These are phyloP conservation scores for Alternaria gansuensis DNA, from an alignment of 2,329 filamentous ascomycete genomes.

Conservation along the genomic window DNA sequence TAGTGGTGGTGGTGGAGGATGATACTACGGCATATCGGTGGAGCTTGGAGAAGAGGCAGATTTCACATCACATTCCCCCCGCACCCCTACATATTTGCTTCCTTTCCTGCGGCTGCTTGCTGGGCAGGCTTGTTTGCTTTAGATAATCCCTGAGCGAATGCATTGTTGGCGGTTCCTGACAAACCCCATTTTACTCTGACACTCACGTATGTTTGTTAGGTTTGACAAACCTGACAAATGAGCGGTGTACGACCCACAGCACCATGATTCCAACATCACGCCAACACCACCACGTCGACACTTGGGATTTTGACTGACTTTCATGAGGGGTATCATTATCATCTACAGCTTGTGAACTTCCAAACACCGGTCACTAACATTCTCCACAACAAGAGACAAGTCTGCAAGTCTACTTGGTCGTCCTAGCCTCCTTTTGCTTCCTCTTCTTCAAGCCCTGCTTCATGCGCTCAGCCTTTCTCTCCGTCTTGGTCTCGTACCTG, in stretches of 20 bases:
- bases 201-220: not conserved
- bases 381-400: not conserved
- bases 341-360: not conserved
- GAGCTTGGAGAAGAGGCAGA: conserved; percentile 25
- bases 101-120: conserved; percentile 38
- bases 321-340: conserved; percentile 18
- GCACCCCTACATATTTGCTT: conserved; percentile 40
- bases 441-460: conserved; percentile 75
- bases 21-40: conserved; percentile 19
- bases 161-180: conserved; percentile 33
- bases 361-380: not conserved
- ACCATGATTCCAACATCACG: not conserved
- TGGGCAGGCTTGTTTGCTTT: conserved; percentile 42
- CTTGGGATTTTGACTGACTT: not conserved
- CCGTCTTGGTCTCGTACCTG: conserved; percentile 87
- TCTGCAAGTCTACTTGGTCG: conserved; percentile 24
- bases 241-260: not conserved
- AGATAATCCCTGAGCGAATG: conserved; percentile 47
- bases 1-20: conserved; percentile 21
- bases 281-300: not conserved
- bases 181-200: conserved; percentile 10
- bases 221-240: not conserved
- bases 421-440: conserved; percentile 70
- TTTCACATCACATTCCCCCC: conserved; percentile 27
- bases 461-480: conserved; percentile 69